Conservation (phyloP, 768 basidiomycete species). For the Asterophora lycoperdoides region DNA sequence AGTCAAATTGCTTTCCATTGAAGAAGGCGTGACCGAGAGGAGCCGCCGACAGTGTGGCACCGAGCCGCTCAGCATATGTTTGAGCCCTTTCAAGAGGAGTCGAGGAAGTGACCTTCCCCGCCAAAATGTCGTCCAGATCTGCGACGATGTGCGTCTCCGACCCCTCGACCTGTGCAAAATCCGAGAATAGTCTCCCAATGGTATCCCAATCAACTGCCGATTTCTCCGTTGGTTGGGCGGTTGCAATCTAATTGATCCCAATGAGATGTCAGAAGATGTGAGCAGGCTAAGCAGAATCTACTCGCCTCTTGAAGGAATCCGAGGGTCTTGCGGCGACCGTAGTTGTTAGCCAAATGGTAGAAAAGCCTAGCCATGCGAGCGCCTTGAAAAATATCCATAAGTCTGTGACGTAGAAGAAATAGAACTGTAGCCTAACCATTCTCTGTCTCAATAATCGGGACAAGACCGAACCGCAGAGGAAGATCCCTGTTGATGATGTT, state of each 20-base stretch:
- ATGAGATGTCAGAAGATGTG: not conserved
- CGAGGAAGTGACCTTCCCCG: slow-evolving; percentile 24
- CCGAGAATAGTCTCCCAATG: slow-evolving; percentile 36
- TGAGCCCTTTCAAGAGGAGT: slow-evolving; percentile 40
- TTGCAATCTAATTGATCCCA: slow-evolving; percentile 31
- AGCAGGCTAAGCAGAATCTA: not conserved
- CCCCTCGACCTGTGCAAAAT: slow-evolving; percentile 28
- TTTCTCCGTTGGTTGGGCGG: slow-evolving; percentile 28
- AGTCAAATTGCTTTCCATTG: slow-evolving; percentile 76
- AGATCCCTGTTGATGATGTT: slow-evolving; percentile 68
- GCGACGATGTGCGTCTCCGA: slow-evolving; percentile 25
- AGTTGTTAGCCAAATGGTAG: slow-evolving; percentile 58
- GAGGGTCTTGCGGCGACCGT: slow-evolving; percentile 62
- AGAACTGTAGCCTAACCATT: slow-evolving; percentile 27
- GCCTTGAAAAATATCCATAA: slow-evolving; percentile 33
- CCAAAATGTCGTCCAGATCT: slow-evolving; percentile 37
- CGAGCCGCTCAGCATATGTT: slow-evolving; percentile 58
- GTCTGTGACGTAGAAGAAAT: not conserved
- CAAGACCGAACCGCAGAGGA: slow-evolving; percentile 83
- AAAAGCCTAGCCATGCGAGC: slow-evolving; percentile 69
- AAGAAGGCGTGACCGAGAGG: slow-evolving; percentile 71
- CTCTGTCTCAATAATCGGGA: slow-evolving; percentile 61
- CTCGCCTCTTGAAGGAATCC: slow-evolving; percentile 54
- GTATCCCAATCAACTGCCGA: slow-evolving; percentile 35
- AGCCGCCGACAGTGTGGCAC: slow-evolving; percentile 35